Conservation (phyloP, 2,329 filamentous ascomycete genomes). For the Hysterium pulicare region DNA sequence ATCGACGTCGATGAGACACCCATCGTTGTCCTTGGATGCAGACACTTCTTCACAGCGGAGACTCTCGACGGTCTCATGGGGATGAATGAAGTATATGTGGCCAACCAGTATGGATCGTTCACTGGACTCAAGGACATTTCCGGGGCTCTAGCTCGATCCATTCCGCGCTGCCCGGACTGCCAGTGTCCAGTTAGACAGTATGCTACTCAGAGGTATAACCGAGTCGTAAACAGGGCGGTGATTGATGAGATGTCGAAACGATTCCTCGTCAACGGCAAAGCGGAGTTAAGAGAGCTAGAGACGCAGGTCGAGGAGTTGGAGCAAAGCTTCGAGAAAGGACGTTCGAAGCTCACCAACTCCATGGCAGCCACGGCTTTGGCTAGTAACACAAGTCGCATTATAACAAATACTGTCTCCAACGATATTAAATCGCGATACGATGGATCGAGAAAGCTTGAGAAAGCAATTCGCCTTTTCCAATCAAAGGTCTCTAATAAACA, state of each 20-base stretch:
- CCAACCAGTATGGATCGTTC: slow-evolving; percentile 15
- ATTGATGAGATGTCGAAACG: slow-evolving; percentile 38
- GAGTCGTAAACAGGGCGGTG: slow-evolving; percentile 35
- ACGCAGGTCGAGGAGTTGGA: slow-evolving; percentile 13
- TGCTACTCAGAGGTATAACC: slow-evolving; percentile 35
- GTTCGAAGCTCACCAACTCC: slow-evolving; percentile 1
- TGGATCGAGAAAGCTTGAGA: slow-evolving; percentile 13
- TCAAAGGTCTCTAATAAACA: slow-evolving; percentile 23
- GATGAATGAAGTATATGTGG: slow-evolving; percentile 23
- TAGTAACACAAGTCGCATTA: not conserved
- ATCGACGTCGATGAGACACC: slow-evolving; percentile 28
- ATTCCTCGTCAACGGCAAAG: slow-evolving; percentile 31
- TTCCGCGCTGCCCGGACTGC: slow-evolving; percentile 35
- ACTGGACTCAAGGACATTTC: slow-evolving; percentile 24
- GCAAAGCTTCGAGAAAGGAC: slow-evolving; percentile 14
- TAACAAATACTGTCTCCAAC: not conserved
- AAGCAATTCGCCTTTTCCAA: slow-evolving; percentile 17
- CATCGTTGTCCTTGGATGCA: slow-evolving; percentile 23
- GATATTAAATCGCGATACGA: slow-evolving; percentile 14
- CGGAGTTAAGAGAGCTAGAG: slow-evolving; percentile 24
- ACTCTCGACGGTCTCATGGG: slow-evolving; percentile 27
- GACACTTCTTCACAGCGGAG: slow-evolving; percentile 31
- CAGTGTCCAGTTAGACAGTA: slow-evolving; percentile 30
- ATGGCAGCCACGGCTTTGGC: not conserved
- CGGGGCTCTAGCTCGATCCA: slow-evolving; percentile 13